phyloP scores from a whole-genome alignment of 2,329 filamentous ascomycete species.

The Trichoderma harzianum region DNA sequence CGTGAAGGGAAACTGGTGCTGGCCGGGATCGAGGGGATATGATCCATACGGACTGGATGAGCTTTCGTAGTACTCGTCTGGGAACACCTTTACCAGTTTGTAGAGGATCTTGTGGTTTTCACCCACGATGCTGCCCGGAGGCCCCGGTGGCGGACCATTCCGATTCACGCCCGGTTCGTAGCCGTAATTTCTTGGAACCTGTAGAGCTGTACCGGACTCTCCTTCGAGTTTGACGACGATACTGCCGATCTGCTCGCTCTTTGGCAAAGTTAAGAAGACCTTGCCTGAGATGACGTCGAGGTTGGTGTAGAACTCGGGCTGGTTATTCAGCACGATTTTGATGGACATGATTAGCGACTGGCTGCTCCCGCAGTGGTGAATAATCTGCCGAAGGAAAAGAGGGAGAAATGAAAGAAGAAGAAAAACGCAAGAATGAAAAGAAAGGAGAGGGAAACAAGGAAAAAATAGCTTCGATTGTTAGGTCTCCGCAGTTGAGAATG shows the following conservation, averaged over 20 bases:
- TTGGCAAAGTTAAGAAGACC: conserved; percentile 55
- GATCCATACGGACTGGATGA: conserved; percentile 42
- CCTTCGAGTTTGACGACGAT: conserved; percentile 82
- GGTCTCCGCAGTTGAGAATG: not conserved
- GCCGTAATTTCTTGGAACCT: conserved; percentile 46
- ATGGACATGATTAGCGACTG: conserved; percentile 55
- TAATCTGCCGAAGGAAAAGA: not conserved
- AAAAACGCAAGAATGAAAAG: not conserved
- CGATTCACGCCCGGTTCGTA: conserved; percentile 38
- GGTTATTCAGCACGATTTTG: conserved; percentile 62
- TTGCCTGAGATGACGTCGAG: conserved; percentile 68
- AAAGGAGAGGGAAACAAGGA: not conserved
- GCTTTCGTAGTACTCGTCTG: conserved; percentile 48
- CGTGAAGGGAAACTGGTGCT: conserved; percentile 72
- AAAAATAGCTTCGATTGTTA: not conserved
- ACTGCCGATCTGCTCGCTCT: conserved; percentile 66
- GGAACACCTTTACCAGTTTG: conserved; percentile 69
- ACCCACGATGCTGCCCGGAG: conserved; percentile 43
- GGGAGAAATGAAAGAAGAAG: not conserved
- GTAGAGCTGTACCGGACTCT: conserved; percentile 66
- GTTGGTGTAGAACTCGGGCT: conserved; percentile 73
- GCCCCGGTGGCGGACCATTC: conserved; percentile 29
- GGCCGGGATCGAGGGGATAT: conserved; percentile 63
- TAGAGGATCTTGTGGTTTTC: conserved; percentile 74
- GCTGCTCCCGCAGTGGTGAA: not conserved